These are phyloP conservation scores for Penicillium corylophilum DNA, from an alignment of 2,329 filamentous ascomycete genomes.

Conservation along the genomic window DNA sequence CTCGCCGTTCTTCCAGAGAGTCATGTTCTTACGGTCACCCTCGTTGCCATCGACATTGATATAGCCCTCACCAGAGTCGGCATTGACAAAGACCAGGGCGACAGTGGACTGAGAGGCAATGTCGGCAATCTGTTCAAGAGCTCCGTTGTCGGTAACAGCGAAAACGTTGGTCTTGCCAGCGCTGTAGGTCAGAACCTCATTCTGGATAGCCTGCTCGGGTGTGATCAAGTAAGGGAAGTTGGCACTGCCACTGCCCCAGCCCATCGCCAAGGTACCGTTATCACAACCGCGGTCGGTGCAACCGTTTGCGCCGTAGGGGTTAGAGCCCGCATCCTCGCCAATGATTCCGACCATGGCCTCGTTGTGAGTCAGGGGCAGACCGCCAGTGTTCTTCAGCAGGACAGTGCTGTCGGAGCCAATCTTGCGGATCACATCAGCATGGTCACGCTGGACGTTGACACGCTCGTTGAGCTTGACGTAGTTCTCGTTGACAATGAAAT, in stretches of 20 bases:
- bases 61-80: conserved; percentile 82
- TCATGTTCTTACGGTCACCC: conserved; percentile 90
- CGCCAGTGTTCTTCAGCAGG: conserved; percentile 78
- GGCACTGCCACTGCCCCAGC: conserved; percentile 60
- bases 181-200: conserved; percentile 54
- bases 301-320: conserved; percentile 72
- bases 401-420: conserved; percentile 79
- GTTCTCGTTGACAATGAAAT: conserved; percentile 62
- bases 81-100: conserved; percentile 83
- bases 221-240: conserved; percentile 65
- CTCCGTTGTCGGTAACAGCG: conserved; percentile 59
- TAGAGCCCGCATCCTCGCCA: conserved; percentile 79
- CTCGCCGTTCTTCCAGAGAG: conserved; percentile 81
- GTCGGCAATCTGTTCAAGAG: conserved; percentile 50
- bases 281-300: conserved; percentile 67
- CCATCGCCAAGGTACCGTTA: conserved; percentile 63
- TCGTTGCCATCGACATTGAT: conserved; percentile 78
- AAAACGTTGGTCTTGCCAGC: conserved; percentile 65
- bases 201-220: conserved; percentile 64
- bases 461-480: conserved; percentile 71
- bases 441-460: conserved; percentile 77
- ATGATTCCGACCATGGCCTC: conserved; percentile 75
- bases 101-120: conserved; percentile 54
- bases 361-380: conserved; percentile 70
- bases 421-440: conserved; percentile 70